These are phyloP conservation scores for Colletotrichum filicis DNA, from an alignment of 2,329 filamentous ascomycete species.

Conservation along the genomic window DNA sequence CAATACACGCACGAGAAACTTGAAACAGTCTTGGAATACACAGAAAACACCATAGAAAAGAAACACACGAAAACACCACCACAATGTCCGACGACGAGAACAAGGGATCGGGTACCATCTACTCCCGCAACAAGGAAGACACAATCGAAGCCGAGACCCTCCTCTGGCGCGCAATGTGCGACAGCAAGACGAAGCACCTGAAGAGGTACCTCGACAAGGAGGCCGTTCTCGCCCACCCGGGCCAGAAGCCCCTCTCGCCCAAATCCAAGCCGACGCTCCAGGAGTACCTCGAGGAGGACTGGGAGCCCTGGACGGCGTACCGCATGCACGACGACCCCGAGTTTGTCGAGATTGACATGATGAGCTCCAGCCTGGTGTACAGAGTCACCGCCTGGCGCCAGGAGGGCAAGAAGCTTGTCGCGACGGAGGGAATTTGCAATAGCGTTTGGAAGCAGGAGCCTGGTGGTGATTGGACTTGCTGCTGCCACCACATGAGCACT, in stretches of 20 bases:
- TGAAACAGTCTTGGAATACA: neutral
- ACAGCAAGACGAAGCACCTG: conserved; percentile 44
- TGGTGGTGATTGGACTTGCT: conserved; percentile 48
- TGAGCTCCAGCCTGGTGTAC: conserved; percentile 46
- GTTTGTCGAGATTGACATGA: conserved; percentile 51
- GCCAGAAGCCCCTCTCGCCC: conserved; percentile 44
- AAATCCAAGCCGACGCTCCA: conserved; percentile 45
- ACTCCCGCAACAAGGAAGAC: conserved; percentile 48
- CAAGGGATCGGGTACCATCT: conserved; percentile 39
- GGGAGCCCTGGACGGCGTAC: conserved; percentile 49
- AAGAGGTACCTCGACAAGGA: conserved; percentile 48
- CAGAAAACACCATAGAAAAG: neutral
- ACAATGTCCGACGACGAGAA: conserved; percentile 29
- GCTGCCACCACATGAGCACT: conserved; percentile 46
- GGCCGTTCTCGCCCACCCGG: conserved; percentile 45
- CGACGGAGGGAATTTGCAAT: conserved; percentile 47
- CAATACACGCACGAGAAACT: neutral
- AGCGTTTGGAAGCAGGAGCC: conserved; percentile 47
- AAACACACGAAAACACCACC: neutral
- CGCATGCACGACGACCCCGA: conserved; percentile 48
- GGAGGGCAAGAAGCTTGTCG: conserved; percentile 41
- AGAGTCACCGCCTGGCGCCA: conserved; percentile 47
- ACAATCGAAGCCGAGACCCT: conserved; percentile 48
- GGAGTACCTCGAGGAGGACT: conserved; percentile 46
- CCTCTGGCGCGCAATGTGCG: conserved; percentile 48